A percentile compares a stretch with the other conserved stretches of the same genome.
Conservation (phyloP, 768 basidiomycete genomes). For the Trametes gibbosa region DNA sequence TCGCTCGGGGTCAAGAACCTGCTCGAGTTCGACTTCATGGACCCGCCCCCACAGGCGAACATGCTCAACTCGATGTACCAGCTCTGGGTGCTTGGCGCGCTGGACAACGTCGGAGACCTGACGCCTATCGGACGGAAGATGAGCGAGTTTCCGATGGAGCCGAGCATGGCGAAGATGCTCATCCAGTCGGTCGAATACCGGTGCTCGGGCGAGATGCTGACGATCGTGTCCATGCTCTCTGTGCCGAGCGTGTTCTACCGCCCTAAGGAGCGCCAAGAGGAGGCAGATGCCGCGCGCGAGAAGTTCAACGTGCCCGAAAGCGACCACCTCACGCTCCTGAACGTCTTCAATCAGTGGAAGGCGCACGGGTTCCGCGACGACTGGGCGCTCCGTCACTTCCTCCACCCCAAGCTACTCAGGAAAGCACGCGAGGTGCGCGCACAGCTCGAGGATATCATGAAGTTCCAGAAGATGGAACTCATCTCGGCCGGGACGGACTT, state of each 20-base stretch:
- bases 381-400: slow-evolving; percentile 92
- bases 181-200: slow-evolving; percentile 92
- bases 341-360: slow-evolving; percentile 99
- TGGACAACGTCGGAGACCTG: slow-evolving; percentile 97
- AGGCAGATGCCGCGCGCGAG: slow-evolving; percentile 94
- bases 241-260: slow-evolving; percentile 98
- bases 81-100: slow-evolving; percentile 96
- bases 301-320: slow-evolving; percentile 99
- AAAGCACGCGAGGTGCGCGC: slow-evolving; percentile 94
- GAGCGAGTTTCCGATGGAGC: slow-evolving; percentile 99
- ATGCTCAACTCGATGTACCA: slow-evolving; percentile 99
- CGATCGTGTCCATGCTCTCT: slow-evolving; percentile 98
- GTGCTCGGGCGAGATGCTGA: slow-evolving; percentile 94
- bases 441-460: slow-evolving; percentile 99
- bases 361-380: slow-evolving; percentile 90
- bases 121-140: slow-evolving; percentile 92
- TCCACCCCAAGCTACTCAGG: slow-evolving; percentile 92
- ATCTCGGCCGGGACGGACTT: slow-evolving; percentile 94
- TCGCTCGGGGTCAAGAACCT: slow-evolving; percentile 96
- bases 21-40: slow-evolving; percentile 99
- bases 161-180: slow-evolving; percentile 98
- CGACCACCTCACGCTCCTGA: slow-evolving; percentile 91
- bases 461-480: slow-evolving; percentile 94
- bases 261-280: slow-evolving; percentile 96
- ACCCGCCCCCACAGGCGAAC: slow-evolving; percentile 98